Conservation (phyloP, 352 stramenopile species). For the Blastocystis sp. region DNA sequence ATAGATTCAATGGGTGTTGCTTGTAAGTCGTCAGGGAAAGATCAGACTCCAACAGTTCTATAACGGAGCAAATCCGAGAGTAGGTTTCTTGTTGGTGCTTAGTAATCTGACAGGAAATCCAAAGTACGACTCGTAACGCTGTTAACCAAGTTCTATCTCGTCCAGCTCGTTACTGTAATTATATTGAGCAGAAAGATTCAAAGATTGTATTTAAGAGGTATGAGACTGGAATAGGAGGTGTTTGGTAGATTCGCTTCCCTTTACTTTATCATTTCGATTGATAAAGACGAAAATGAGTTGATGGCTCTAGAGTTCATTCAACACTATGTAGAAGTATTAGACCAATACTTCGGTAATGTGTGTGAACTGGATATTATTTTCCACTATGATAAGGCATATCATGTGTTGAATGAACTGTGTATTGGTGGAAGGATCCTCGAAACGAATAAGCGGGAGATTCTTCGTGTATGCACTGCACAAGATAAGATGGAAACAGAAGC, state of each 20-base stretch:
- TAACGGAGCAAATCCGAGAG: constrained; percentile 76
- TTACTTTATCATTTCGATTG: constrained; percentile 93
- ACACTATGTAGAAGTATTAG: constrained; percentile 93
- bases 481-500: constrained; percentile 85
- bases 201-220: constrained; percentile 95
- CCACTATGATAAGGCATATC: constrained; percentile 99
- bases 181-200: constrained; percentile 95
- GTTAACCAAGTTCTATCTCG: constrained; percentile 80
- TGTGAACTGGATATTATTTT: constrained; percentile 97
- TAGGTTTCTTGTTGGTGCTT: neutral
- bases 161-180: constrained; percentile 75
- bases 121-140: constrained; percentile 81
- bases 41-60: constrained; percentile 87
- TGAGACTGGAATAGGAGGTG: neutral
- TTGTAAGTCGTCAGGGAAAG: constrained; percentile 86
- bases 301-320: constrained; percentile 95
- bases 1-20: constrained; percentile 81
- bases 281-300: constrained; percentile 92
- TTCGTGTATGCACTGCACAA: constrained; percentile 82
- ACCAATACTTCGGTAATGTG: constrained; percentile 92
- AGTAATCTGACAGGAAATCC: constrained; percentile 75
- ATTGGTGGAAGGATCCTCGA: constrained; percentile 95
- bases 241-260: constrained; percentile 85
- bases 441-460: constrained; percentile 85
- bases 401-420: constrained; percentile 99